Base-by-base conservation (phyloP, 345 rosid genomes). In the Isatis tinctoria region DNA sequence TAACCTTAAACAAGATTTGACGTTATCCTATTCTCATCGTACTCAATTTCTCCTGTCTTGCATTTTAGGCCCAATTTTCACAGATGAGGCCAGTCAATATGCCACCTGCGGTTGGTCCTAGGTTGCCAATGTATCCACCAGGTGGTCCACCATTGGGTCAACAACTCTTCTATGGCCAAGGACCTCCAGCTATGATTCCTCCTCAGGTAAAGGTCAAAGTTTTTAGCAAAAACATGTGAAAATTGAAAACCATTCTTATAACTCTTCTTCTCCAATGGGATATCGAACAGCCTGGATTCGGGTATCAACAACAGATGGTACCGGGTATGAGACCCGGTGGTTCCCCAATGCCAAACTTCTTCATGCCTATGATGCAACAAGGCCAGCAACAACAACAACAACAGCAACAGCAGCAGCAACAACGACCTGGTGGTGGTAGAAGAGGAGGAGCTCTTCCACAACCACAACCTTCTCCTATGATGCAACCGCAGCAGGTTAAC, bases 311-410 rank as follows among this genome's bases (percentile, higher is more conserved):
- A 84, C 97, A 91, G 83, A 92, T 91, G 51, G 89, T 91, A 59
- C 96, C 96, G 43, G 98, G 97, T 10, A 90, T 94, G 97, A 84
- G 95, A 76, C 96, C 93, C 48, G 92, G 90, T 61, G 92, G 83
- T 9, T 83, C 77, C 52, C 97, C 92, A 22, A 84, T 90, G 87
- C 88, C 89, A 18, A 92, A 90, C 79, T 92, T 85, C 85, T 88
- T 84, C 79, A 82, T 91, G 84, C 98, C 97, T 5, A 91, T 93
- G 96, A 96, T 87, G 77, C 98, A 85, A 80, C 96, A 89, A 92
- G 98, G 87, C 72, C 98, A 86, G 74, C 80, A 76, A 13, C 92
- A 93, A 10, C 98, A 88, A 68, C 96, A 90, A 5, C 94, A 89
- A 6, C 35, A 91, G 16, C 96, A 88, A 43, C 89, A 90, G 24